These are phyloP conservation scores for Conidiobolus incongruus DNA, from an alignment of 371 early-diverging fungal species.

Conservation along the genomic window DNA sequence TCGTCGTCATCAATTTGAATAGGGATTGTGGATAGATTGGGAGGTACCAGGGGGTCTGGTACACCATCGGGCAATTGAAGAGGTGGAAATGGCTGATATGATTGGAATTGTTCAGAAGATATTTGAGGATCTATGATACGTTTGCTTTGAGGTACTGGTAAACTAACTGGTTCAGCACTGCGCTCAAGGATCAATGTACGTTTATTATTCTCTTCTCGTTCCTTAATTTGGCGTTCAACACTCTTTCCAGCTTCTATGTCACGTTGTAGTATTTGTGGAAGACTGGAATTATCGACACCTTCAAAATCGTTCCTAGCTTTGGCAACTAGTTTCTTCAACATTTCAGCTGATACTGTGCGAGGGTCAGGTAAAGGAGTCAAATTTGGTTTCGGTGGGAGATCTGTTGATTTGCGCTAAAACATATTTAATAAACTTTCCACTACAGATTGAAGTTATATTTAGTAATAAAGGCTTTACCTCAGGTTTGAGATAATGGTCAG, in stretches of 20 bases:
- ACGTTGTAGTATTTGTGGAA: background rate
- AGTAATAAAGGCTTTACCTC: slow-evolving; percentile 11
- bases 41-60: no score
- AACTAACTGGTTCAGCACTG: background rate
- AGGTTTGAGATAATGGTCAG: slow-evolving; percentile 22
- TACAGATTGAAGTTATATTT: background rate
- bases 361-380: background rate
- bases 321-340: slow-evolving; percentile 7
- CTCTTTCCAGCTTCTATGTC: background rate
- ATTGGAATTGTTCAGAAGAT: background rate
- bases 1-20: no score
- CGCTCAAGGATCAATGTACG: background rate
- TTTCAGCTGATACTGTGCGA: slow-evolving; percentile 4
- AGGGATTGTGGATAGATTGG: no score
- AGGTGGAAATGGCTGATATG: slow-evolving; percentile 3
- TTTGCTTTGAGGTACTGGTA: no score
- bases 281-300: background rate
- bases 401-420: background rate
- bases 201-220: background rate
- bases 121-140: background rate
- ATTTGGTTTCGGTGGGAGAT: background rate
- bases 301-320: background rate
- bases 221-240: background rate
- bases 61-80: slow-evolving; percentile 5
- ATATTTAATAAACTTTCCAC: background rate